Conservation (phyloP, 768 basidiomycete genomes). For the Boletellus ananiceps region DNA sequence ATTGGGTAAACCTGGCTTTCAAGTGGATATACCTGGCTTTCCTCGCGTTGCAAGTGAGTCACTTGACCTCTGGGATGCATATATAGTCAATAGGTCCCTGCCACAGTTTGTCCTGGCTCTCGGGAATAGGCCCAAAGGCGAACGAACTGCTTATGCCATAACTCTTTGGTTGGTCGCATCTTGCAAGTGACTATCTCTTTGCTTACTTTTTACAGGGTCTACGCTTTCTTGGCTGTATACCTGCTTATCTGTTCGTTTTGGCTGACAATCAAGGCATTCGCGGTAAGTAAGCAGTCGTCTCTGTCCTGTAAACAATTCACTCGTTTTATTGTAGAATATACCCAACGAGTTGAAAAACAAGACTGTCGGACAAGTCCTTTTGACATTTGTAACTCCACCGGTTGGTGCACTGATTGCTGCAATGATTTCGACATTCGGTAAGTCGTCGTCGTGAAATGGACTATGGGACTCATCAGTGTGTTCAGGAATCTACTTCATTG, state of each 20-base stretch:
- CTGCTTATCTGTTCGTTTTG: conserved; percentile 84
- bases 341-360: conserved; percentile 48
- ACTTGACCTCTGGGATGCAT: not conserved
- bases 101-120: conserved; percentile 62
- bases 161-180: conserved; percentile 58
- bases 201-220: conserved; percentile 53
- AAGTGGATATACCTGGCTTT: conserved; percentile 88
- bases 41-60: conserved; percentile 65
- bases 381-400: conserved; percentile 66
- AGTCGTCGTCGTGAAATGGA: conserved; percentile 12
- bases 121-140: conserved; percentile 86
- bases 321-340: conserved; percentile 40
- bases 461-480: conserved; percentile 7
- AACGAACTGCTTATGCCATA: conserved; percentile 62
- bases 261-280: conserved; percentile 77
- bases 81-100: not conserved
- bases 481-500: conserved; percentile 71
- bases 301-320: not conserved
- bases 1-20: conserved; percentile 79
- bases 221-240: conserved; percentile 78
- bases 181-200: not conserved
- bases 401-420: conserved; percentile 82
- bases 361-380: conserved; percentile 45
- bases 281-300: conserved; percentile 37
- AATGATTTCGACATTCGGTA: conserved; percentile 83